These are phyloP conservation scores for Leucosporidium scottii DNA, from an alignment of 768 basidiomycete species.

Conservation along the genomic window DNA sequence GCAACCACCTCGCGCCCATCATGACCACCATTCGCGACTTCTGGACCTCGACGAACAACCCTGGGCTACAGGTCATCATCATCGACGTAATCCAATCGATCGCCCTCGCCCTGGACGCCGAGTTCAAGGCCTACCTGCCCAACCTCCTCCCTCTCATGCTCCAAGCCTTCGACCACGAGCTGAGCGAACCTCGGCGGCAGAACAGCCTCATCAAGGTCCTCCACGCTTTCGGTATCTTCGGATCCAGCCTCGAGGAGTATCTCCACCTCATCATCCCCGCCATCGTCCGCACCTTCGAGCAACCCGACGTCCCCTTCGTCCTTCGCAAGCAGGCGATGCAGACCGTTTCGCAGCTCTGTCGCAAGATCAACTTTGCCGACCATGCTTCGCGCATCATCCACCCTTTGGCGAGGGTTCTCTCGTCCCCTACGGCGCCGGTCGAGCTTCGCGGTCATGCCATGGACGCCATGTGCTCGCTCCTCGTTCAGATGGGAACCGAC, in stretches of 20 bases:
- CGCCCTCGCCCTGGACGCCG: conserved; percentile 87
- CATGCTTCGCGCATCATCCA: conserved; percentile 96
- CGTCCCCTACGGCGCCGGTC: conserved; percentile 49
- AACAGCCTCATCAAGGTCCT: conserved; percentile 67
- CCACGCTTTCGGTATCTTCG: conserved; percentile 90
- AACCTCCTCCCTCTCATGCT: conserved; percentile 80
- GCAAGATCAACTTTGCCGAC: conserved; percentile 92
- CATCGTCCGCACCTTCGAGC: conserved; percentile 84
- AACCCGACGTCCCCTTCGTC: conserved; percentile 61
- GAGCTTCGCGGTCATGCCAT: conserved; percentile 80
- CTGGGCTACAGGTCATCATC: conserved; percentile 76
- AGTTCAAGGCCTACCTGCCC: conserved; percentile 93
- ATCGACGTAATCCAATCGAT: conserved; percentile 87
- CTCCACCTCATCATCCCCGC: conserved; percentile 92
- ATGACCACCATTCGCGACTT: conserved; percentile 79
- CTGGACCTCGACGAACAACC: conserved; percentile 62
- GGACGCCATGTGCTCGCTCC: conserved; percentile 85
- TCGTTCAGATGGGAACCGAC: conserved; percentile 88
- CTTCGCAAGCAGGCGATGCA: conserved; percentile 83
- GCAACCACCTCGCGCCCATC: conserved; percentile 79
- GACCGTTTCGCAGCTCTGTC: conserved; percentile 81
- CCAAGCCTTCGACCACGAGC: conserved; percentile 82
- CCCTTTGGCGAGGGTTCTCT: conserved; percentile 80
- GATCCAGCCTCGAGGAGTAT: conserved; percentile 94
- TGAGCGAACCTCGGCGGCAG: conserved; percentile 62